Evolutionary conservation across 2,329 filamentous ascomycete genomes (phyloP).

Genomic region (Fusarium poae): DNA sequence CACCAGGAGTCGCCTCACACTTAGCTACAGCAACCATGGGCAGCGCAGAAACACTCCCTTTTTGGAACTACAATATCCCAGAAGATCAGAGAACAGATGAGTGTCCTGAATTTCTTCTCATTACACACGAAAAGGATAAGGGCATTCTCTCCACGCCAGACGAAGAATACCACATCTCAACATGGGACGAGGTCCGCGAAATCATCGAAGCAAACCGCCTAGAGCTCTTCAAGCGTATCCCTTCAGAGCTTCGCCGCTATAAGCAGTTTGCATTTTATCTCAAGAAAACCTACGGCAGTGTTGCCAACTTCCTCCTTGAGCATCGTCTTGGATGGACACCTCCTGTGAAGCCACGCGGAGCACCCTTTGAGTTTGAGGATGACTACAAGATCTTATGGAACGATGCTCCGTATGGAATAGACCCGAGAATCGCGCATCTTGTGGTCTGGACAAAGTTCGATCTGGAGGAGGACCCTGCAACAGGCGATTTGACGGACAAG

Average conservation of each 20-base stretch:
- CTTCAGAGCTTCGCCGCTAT: conserved; percentile 84
- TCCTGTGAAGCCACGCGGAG: conserved; percentile 54
- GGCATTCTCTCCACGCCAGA: conserved; percentile 79
- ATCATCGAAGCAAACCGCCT: conserved; percentile 76
- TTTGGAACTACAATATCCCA: conserved; percentile 88
- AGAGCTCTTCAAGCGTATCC: conserved; percentile 80
- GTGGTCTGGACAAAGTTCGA: conserved; percentile 95
- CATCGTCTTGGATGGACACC: conserved; percentile 77
- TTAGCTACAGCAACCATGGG: conserved; percentile 53
- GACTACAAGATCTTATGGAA: conserved; percentile 85
- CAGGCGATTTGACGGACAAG: conserved; percentile 75
- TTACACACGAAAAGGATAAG: conserved; percentile 75
- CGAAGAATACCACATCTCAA: conserved; percentile 69
- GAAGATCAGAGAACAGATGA: conserved; percentile 68
- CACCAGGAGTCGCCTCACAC: conserved; percentile 1
- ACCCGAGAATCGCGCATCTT: conserved; percentile 81
- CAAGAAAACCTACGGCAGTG: conserved; percentile 76
- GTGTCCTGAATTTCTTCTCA: conserved; percentile 78
- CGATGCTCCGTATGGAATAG: conserved; percentile 94
- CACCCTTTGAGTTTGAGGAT: conserved; percentile 60
- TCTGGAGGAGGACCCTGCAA: conserved; percentile 74
- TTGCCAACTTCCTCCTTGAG: conserved; percentile 80
- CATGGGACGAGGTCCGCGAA: conserved; percentile 77
- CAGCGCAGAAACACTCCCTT: conserved; percentile 62
- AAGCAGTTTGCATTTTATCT: conserved; percentile 76